A percentile compares a stretch with the other conserved stretches of the same genome.
Evolutionary conservation across 805 yeast species (phyloP).

Genomic region (Cyberlindnera bimundalis): DNA sequence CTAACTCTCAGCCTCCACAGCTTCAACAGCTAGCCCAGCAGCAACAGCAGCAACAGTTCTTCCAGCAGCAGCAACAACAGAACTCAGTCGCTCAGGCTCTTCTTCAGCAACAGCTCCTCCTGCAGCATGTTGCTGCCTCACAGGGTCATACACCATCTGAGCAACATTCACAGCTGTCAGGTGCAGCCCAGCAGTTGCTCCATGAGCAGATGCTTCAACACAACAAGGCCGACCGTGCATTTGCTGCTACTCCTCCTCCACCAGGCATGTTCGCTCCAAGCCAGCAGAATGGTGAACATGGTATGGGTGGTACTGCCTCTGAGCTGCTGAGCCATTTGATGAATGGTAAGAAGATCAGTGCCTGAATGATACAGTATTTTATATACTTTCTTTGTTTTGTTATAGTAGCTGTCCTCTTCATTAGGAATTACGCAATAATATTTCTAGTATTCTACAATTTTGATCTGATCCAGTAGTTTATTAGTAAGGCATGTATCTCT

Average conservation of each 20-base stretch:
- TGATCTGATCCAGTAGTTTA: no score
- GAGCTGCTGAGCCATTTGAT: slow-evolving; percentile 82
- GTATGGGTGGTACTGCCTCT: slow-evolving; percentile 52
- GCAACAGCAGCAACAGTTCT: slow-evolving; percentile 11
- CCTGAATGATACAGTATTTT: no score
- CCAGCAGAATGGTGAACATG: slow-evolving; percentile 22
- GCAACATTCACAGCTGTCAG: slow-evolving; percentile 18
- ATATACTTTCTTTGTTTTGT: neutral
- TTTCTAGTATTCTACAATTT: no score
- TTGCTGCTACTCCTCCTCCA: slow-evolving; percentile 61
- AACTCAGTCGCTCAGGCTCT: slow-evolving; percentile 21
- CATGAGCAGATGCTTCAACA: slow-evolving; percentile 29
- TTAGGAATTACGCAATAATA: no score
- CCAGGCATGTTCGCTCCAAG: slow-evolving; percentile 55
- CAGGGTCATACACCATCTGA: slow-evolving; percentile 22
- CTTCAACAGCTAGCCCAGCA: slow-evolving; percentile 25
- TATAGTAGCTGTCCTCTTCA: no score
- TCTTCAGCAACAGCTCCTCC: slow-evolving; percentile 29
- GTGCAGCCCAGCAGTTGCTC: slow-evolving; percentile 26
- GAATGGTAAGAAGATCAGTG: slow-evolving; percentile 61
- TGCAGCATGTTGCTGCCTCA: slow-evolving; percentile 26
- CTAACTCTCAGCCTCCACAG: slow-evolving; percentile 8
- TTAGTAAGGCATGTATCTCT: slow-evolving; percentile 22
- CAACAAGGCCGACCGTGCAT: slow-evolving; percentile 30
- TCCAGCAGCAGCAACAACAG: slow-evolving; percentile 20